A percentile compares a stretch with the other conserved stretches of the same genome.
Evolutionary conservation across 148 eudicot species (phyloP).

Genomic region (Silene uniflora): DNA sequence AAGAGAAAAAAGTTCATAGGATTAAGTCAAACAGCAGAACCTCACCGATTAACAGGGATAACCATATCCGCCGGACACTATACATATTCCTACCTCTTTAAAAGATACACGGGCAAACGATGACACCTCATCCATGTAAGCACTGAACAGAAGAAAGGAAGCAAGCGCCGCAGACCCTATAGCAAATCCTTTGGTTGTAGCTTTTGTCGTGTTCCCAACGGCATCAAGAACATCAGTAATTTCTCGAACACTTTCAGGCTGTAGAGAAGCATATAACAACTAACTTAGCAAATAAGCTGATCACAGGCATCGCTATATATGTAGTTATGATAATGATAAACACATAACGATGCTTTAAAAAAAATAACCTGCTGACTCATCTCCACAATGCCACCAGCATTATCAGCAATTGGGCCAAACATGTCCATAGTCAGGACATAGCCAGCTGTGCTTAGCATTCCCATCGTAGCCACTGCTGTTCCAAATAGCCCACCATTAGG

Average conservation of each 20-base stretch:
- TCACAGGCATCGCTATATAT: background rate
- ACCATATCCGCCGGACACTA: constrained; percentile 19
- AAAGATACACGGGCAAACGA: constrained; percentile 72
- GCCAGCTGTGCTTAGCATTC: constrained; percentile 99
- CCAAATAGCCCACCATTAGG: constrained; percentile 99
- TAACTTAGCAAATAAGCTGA: constrained; percentile 15
- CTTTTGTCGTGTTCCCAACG: constrained; percentile 98
- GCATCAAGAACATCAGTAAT: constrained; percentile 98
- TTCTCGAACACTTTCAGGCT: constrained; percentile 98
- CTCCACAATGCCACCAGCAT: constrained; percentile 99
- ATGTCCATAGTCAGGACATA: constrained; percentile 99
- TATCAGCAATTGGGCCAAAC: constrained; percentile 99
- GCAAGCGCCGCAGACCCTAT: constrained; percentile 99
- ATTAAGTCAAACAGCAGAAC: background rate
- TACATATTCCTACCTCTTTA: constrained; percentile 50
- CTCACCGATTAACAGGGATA: background rate
- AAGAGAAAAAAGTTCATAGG: background rate
- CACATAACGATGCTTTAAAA: background rate
- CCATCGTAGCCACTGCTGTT: constrained; percentile 99
- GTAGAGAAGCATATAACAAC: constrained; percentile 18
- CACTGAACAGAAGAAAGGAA: constrained; percentile 96
- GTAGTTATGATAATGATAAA: background rate
- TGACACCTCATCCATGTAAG: constrained; percentile 98
- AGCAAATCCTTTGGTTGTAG: constrained; percentile 98
- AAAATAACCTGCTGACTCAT: constrained; percentile 95